Conservation (phyloP, 2,329 filamentous ascomycete species). For the Hypoxylon sp. region DNA sequence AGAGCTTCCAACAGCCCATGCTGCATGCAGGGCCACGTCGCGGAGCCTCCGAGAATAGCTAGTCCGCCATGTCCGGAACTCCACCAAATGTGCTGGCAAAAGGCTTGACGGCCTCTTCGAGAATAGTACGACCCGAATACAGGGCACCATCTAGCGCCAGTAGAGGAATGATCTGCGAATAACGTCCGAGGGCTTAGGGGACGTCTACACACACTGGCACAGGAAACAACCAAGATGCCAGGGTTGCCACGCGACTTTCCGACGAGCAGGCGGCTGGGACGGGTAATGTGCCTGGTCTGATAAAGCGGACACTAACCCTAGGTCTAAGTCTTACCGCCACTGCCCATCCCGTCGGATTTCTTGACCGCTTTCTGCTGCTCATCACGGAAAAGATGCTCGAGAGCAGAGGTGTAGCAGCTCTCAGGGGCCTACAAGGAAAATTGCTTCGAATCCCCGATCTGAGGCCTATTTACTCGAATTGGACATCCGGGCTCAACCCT, state of each 20-base stretch:
- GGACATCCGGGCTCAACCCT: conserved; percentile 26
- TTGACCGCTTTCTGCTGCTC: not conserved
- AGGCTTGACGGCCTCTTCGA: conserved; percentile 1
- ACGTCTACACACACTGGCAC: not conserved
- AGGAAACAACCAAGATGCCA: not conserved
- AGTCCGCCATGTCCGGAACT: conserved; percentile 2
- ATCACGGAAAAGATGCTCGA: conserved; percentile 4
- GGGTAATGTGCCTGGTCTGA: not conserved
- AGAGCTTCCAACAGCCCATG: not conserved
- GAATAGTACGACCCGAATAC: conserved; percentile 4
- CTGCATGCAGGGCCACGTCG: conserved; percentile 19
- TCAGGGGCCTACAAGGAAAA: conserved; percentile 14
- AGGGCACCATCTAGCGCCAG: conserved; percentile 7
- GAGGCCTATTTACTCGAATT: conserved; percentile 28
- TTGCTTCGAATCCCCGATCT: conserved; percentile 31
- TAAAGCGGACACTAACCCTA: not conserved
- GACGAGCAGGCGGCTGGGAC: not conserved
- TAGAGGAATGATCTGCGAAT: conserved; percentile 8
- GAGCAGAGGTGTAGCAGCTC: conserved; percentile 6
- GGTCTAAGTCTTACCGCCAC: not conserved
- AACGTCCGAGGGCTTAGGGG: not conserved
- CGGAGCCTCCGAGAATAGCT: conserved; percentile 8
- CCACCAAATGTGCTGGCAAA: conserved; percentile 8
- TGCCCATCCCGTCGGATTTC: not conserved
- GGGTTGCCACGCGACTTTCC: not conserved